Evolutionary conservation across 2,329 filamentous ascomycete species (phyloP).

Genomic region (Fusarium haematococcum): DNA sequence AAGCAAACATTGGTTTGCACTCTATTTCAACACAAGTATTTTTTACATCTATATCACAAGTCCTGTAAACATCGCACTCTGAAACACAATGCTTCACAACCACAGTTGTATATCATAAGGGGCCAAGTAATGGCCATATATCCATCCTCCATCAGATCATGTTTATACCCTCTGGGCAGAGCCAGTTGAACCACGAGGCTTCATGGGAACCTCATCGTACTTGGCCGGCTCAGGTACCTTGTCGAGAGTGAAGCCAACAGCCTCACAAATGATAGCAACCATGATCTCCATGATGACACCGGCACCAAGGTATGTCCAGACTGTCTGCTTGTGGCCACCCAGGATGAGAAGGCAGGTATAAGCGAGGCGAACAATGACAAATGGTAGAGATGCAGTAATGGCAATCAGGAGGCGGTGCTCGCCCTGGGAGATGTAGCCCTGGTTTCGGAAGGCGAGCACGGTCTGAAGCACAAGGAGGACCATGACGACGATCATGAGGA

Average conservation of each 20-base stretch:
- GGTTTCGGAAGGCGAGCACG: constrained; percentile 54
- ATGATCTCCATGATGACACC: constrained; percentile 51
- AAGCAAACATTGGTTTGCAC: constrained; percentile 17
- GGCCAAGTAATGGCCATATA: not conserved
- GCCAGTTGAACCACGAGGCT: not conserved
- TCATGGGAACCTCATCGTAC: constrained; percentile 9
- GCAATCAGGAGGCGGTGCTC: constrained; percentile 66
- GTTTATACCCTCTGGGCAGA: constrained; percentile 3
- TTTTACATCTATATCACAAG: not conserved
- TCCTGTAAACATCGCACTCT: not conserved
- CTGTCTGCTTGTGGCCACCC: constrained; percentile 39
- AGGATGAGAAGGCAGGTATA: constrained; percentile 48
- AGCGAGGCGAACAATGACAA: constrained; percentile 48
- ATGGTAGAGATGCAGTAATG: constrained; percentile 49
- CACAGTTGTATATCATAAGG: not conserved
- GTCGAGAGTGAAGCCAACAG: constrained; percentile 47
- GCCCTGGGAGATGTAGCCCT: constrained; percentile 56
- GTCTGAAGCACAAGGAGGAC: constrained; percentile 56
- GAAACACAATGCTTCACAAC: not conserved
- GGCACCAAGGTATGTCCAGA: constrained; percentile 49
- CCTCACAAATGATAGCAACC: constrained; percentile 46
- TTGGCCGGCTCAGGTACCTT: constrained; percentile 31
- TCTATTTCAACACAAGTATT: not conserved
- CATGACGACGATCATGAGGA: constrained; percentile 51
- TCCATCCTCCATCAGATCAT: not conserved